Evolutionary conservation across 2,329 filamentous ascomycete species (phyloP), one percentile per base, ranked within the genome.

Genomic region (Talaromyces sp.): DNA sequence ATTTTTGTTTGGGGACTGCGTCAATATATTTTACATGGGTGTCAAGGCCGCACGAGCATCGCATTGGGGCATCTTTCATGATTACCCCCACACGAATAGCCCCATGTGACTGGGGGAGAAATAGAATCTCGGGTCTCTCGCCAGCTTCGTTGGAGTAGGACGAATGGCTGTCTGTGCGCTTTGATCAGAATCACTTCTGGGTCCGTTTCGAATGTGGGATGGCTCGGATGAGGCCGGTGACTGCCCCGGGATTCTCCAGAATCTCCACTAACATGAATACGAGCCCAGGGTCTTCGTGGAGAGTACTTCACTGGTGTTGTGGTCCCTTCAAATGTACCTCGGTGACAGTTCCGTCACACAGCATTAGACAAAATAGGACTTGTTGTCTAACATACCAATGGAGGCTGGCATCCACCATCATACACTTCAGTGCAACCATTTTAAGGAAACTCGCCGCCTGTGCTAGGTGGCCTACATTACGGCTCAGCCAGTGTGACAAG

Each of bases 41-140:
- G 33, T 19, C 17, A 31, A 25, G 28, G n/a, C 4, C 2, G 21
- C 41, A 46, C 25, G 25, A 48, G 25, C n/a, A 41, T 53, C 19
- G 51, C 37, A 53, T 53, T 10, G 10, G 40, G 53, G 43, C 17
- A 39, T n/a, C 31, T 17, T 15, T 17, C 7, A 21, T 17, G 41
- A 35, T 15, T 15, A 33, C 40, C 53, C 53, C 53, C 51, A 48
- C 57, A 25, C 52, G 43, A 59, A 52, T 17, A 43, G 25, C 21
- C n/a, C 21, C 45, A 37, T 54, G 15, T 59, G 57, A 59, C 57
- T 56, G 57, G 57, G 52, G 37, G 52, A 46, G 10, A 55, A 59
- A 45, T 31, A 25, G 33, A 58, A 41, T 28, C 28, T 25, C 28
- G 31, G 52, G 31, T 2, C 11, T 43, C 35, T 17, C 40, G 31